phyloP scores from a whole-genome alignment of 1,139 yeast species.

The Suzukiozyma palmioleophila region DNA sequence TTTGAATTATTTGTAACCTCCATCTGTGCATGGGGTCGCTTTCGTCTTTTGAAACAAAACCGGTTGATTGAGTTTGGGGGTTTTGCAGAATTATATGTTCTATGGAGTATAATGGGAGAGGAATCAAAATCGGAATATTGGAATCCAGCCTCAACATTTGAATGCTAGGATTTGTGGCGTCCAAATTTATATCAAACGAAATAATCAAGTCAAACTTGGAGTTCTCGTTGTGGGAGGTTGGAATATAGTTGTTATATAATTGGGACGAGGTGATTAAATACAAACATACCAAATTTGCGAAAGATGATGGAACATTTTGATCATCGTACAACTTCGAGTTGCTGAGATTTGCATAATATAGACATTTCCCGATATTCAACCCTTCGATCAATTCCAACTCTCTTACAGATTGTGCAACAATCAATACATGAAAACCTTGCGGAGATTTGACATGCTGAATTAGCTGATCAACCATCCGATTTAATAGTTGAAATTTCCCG shows the following conservation, averaged over 20 bases:
- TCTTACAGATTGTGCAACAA: slow-evolving; percentile 59
- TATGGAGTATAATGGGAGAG: slow-evolving; percentile 34
- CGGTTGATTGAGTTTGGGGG: slow-evolving; percentile 21
- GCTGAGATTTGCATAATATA: slow-evolving; percentile 56
- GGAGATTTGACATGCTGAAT: slow-evolving; percentile 13
- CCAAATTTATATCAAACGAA: slow-evolving; percentile 55
- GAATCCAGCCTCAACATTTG: slow-evolving; percentile 26
- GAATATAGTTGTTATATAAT: slow-evolving; percentile 34
- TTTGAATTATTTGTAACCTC: slow-evolving; percentile 29
- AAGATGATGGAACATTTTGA: slow-evolving; percentile 10
- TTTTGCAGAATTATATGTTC: slow-evolving; percentile 28
- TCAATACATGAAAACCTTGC: slow-evolving; percentile 31
- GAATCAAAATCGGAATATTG: slow-evolving; percentile 35
- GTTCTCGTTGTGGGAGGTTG: slow-evolving; percentile 17
- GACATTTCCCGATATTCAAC: slow-evolving; percentile 54
- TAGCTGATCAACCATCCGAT: slow-evolving; percentile 41
- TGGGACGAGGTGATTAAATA: slow-evolving; percentile 39
- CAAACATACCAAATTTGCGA: slow-evolving; percentile 13
- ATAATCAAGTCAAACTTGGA: slow-evolving; percentile 43
- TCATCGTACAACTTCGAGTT: slow-evolving; percentile 56
- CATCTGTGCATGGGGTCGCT: slow-evolving; percentile 25
- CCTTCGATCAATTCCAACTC: slow-evolving; percentile 73
- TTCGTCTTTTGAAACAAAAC: slow-evolving; percentile 12
- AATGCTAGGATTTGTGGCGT: slow-evolving; percentile 37
- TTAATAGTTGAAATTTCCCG: slow-evolving; percentile 55